Evolutionary conservation across 441 rosid genomes (phyloP), one percentile per base, ranked within the genome.

Genomic region (Aquilaria agallochum): DNA sequence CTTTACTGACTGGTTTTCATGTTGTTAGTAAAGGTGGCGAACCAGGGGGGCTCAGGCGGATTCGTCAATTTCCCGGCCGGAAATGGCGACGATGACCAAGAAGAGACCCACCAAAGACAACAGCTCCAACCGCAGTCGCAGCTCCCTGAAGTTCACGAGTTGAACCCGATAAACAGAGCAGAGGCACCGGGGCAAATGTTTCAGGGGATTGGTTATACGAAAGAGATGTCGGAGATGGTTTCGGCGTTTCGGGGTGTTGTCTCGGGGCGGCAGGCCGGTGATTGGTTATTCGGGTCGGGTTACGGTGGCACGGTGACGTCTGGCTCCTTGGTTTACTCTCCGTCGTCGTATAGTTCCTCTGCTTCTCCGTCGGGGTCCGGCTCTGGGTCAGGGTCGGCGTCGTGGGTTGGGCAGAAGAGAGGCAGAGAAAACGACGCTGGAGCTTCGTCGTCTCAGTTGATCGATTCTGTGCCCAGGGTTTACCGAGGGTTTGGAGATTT

Each of bases 161-260:
- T 3, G 12, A 34, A 55, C 47, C 65, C 31, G 36, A 46, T 55
- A 27, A 60, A 50, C 49, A 47, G 56, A 9, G n/a, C 65, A 27
- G 76, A 66, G 5, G 56, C 52, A 31, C 34, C 53, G 31, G 54
- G 14, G 11, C 45, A 56, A 11, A 14, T 63, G 63, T 65, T 66
- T 53, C 32, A 69, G 49, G 79, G 59, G 15, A 66, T 56, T 62
- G 63, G 69, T 50, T 68, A 55, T 3, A 47, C 68, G 0, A 42
- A 65, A 5, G 90, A 80, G 84, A 74, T 73, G 80, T 80, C 90
- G 0, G 80, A 78, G 0, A 76, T 84, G 69, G 83, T 81, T 0
- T 72, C 87, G 1, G 89, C 81, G 27, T 78, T 80, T 4, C 74
- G 87, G 2, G 71, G 71, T 49, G 84, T 78, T n/a, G 78, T 75